phyloP scores from a whole-genome alignment of 106 monocot genomes.

The Dioscorea dumetorum region DNA sequence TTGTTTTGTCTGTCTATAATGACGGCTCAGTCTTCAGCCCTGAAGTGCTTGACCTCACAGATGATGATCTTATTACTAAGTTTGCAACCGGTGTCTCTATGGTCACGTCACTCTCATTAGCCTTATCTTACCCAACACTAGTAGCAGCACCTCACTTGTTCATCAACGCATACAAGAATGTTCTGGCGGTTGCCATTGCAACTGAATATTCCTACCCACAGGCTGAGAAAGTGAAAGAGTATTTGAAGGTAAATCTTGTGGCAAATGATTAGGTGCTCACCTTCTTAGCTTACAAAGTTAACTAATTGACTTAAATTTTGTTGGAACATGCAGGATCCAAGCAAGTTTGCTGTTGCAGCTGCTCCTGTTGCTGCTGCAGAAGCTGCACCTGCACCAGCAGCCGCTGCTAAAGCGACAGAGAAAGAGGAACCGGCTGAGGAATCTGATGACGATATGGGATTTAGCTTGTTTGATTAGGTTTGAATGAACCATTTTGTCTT shows the following conservation, averaged over 20 bases:
- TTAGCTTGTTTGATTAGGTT: conserved; percentile 63
- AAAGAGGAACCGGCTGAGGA: conserved; percentile 71
- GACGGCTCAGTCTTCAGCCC: conserved; percentile 83
- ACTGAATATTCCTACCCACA: conserved; percentile 80
- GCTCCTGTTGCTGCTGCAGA: conserved; percentile 25
- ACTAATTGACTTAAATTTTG: background rate
- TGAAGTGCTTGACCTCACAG: conserved; percentile 73
- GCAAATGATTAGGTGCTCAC: no score
- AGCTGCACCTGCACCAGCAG: conserved; percentile 15
- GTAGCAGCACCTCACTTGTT: conserved; percentile 86
- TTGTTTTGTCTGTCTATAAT: conserved; percentile 58
- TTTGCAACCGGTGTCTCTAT: conserved; percentile 64
- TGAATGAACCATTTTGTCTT: no score
- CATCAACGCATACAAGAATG: conserved; percentile 85
- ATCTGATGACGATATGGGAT: conserved; percentile 75
- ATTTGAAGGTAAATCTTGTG: conserved; percentile 50
- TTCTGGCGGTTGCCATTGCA: conserved; percentile 66
- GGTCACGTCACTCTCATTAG: conserved; percentile 67
- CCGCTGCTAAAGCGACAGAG: conserved; percentile 54
- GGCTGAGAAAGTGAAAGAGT: conserved; percentile 81
- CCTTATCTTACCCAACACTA: conserved; percentile 62
- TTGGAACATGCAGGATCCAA: conserved; percentile 57
- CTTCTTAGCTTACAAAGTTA: no score
- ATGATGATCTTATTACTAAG: conserved; percentile 73
- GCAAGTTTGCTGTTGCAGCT: conserved; percentile 73